These are phyloP conservation scores for Trametes cingulata DNA, from an alignment of 768 basidiomycete species.

Conservation along the genomic window DNA sequence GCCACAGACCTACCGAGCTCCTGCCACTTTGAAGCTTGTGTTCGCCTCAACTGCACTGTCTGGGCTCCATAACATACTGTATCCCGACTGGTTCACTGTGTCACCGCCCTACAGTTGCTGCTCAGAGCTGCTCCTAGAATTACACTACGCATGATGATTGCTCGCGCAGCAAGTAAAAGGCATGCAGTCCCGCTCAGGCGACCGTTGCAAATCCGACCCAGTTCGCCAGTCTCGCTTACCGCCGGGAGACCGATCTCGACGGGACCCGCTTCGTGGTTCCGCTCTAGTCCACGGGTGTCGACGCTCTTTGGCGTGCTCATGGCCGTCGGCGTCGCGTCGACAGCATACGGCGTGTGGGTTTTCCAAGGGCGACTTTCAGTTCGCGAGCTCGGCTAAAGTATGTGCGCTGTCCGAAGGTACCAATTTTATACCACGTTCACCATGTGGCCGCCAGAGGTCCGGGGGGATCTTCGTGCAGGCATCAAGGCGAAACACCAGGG, in stretches of 20 bases:
- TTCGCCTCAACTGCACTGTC: too few species aligned
- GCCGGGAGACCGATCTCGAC: neutral
- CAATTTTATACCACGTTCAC: conserved; percentile 58
- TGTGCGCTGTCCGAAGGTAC: conserved; percentile 42
- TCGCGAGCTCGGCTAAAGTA: conserved; percentile 7
- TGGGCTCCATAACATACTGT: too few species aligned
- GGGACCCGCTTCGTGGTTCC: neutral
- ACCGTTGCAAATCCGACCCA: neutral
- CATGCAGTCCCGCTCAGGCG: neutral
- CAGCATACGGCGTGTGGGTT: conserved; percentile 46
- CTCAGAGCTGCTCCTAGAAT: too few species aligned
- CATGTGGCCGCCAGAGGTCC: conserved; percentile 66
- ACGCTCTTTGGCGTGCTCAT: conserved; percentile 42
- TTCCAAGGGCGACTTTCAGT: neutral
- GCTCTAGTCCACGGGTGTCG: conserved; percentile 31
- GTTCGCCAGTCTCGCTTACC: neutral
- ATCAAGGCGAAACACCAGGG: conserved; percentile 62
- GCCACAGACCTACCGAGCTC: too few species aligned
- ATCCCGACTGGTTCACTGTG: too few species aligned
- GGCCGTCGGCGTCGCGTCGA: conserved; percentile 39
- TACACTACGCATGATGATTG: neutral
- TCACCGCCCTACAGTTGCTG: too few species aligned
- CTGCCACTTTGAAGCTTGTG: too few species aligned
- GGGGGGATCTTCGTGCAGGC: conserved; percentile 63
- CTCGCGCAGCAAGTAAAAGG: neutral